Evolutionary conservation across 139 green algal genomes (phyloP).

Genomic region (Coelastrella sp.): DNA sequence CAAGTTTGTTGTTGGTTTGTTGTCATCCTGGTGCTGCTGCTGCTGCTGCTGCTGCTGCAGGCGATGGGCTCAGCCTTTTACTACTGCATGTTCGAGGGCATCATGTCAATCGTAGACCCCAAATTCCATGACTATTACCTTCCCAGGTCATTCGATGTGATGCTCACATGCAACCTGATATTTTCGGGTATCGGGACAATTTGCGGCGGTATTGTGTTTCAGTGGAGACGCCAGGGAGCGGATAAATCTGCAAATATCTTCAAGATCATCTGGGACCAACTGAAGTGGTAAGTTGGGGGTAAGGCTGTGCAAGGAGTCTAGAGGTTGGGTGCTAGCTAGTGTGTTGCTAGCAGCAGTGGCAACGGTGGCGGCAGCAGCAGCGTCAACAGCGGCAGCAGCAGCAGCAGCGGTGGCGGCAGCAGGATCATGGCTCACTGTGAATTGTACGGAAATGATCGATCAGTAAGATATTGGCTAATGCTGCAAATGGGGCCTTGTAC

Average conservation of each 20-base stretch:
- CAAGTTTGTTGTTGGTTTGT: too few species aligned
- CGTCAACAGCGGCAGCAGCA: too few species aligned
- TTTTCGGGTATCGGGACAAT: constrained; percentile 1
- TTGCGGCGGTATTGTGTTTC: not conserved
- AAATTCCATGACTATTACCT: constrained; percentile 31
- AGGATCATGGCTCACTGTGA: too few species aligned
- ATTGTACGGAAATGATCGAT: too few species aligned
- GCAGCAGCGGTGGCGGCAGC: too few species aligned
- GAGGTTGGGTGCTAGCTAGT: too few species aligned
- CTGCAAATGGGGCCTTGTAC: too few species aligned
- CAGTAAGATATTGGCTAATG: too few species aligned
- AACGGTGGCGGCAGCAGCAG: too few species aligned
- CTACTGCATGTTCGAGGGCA: constrained; percentile 11
- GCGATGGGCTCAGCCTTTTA: constrained; percentile 41
- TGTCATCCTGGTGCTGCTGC: too few species aligned
- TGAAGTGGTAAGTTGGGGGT: constrained; percentile 42
- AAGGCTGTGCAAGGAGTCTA: too few species aligned
- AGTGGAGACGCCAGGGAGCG: not conserved
- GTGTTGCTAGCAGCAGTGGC: too few species aligned
- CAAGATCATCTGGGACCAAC: constrained; percentile 21
- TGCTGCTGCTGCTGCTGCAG: not conserved
- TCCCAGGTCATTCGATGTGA: constrained; percentile 27
- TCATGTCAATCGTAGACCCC: constrained; percentile 23
- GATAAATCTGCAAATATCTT: not conserved
- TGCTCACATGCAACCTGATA: not conserved